phyloP scores from a whole-genome alignment of 2,329 filamentous ascomycete genomes.

The Colletotrichum chlorophyti region DNA sequence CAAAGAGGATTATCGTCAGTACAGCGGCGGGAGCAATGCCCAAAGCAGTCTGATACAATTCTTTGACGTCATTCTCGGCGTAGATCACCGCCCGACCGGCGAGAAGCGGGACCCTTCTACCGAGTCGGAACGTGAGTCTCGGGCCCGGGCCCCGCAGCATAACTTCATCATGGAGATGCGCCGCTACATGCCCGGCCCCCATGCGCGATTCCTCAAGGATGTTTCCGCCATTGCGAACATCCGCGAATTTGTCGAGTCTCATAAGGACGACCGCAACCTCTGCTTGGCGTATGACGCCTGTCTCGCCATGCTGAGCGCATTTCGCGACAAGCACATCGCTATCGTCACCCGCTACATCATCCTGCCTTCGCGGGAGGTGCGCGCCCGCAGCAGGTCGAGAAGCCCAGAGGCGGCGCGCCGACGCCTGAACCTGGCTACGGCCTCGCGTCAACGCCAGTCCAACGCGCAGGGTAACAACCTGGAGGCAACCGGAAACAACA shows the following conservation, averaged over 20 bases:
- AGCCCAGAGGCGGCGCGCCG: slow-evolving; percentile 59
- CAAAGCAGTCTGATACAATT: slow-evolving; percentile 98
- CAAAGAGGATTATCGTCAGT: slow-evolving; percentile 76
- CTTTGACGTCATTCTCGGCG: slow-evolving; percentile 89
- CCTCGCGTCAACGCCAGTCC: slow-evolving; percentile 51
- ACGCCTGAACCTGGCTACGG: slow-evolving; percentile 67
- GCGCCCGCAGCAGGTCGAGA: slow-evolving; percentile 67
- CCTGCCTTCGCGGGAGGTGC: slow-evolving; percentile 79
- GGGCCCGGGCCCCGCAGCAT: slow-evolving; percentile 56
- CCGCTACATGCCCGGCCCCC: slow-evolving; percentile 92
- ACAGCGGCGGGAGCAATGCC: slow-evolving; percentile 93
- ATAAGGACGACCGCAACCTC: slow-evolving; percentile 69
- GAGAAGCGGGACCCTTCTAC: slow-evolving; percentile 60
- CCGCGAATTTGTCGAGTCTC: slow-evolving; percentile 75
- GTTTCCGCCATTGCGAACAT: slow-evolving; percentile 85
- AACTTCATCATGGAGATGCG: slow-evolving; percentile 99
- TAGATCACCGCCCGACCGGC: slow-evolving; percentile 90
- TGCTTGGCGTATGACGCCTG: slow-evolving; percentile 89
- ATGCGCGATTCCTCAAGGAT: slow-evolving; percentile 87
- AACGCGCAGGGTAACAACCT: slow-evolving; percentile 18
- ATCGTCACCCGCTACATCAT: slow-evolving; percentile 97
- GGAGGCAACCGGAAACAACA: slow-evolving; percentile 44
- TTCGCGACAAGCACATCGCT: slow-evolving; percentile 94
- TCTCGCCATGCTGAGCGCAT: slow-evolving; percentile 70
- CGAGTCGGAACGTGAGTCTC: slow-evolving; percentile 53